Evolutionary conservation across 1,139 yeast genomes (phyloP).

Genomic region (Candida frijolesensis): DNA sequence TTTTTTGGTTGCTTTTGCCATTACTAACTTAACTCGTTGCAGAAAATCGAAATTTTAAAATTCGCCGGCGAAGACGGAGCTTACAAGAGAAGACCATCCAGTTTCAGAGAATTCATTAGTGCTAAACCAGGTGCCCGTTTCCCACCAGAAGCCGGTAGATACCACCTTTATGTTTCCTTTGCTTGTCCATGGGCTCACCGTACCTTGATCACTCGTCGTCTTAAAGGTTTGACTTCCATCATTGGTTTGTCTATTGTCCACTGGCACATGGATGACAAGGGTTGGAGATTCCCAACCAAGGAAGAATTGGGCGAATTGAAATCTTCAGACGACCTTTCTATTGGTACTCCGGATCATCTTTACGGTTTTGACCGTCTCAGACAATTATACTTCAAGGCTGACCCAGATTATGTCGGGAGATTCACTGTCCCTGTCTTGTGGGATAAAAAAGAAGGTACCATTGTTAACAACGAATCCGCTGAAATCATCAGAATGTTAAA

Average conservation of each 20-base stretch:
- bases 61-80: slow-evolving; percentile 57
- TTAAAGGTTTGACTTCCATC: slow-evolving; percentile 71
- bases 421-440: slow-evolving; percentile 92
- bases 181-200: slow-evolving; percentile 99
- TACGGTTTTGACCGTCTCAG: slow-evolving; percentile 62
- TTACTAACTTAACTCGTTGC: background rate
- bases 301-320: slow-evolving; percentile 26
- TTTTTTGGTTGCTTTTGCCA: background rate
- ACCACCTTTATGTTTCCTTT: slow-evolving; percentile 81
- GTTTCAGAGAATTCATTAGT: slow-evolving; percentile 61
- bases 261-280: slow-evolving; percentile 82
- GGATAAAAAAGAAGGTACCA: slow-evolving; percentile 80
- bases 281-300: slow-evolving; percentile 73
- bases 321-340: slow-evolving; percentile 34
- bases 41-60: slow-evolving; percentile 34
- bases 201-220: slow-evolving; percentile 69
- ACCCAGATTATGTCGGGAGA: slow-evolving; percentile 76
- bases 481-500: slow-evolving; percentile 86
- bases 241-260: slow-evolving; percentile 79
- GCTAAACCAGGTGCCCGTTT: slow-evolving; percentile 60
- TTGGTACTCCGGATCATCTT: slow-evolving; percentile 67
- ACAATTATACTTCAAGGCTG: slow-evolving; percentile 73
- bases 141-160: slow-evolving; percentile 76
- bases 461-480: slow-evolving; percentile 88
- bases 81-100: slow-evolving; percentile 50